Percentiles rank a stretch among this genome's conserved stretches.
These are phyloP conservation scores for Apiotrichum akiyoshidainum DNA, from an alignment of 1,284 basidiomycete genomes.

Conservation along the genomic window DNA sequence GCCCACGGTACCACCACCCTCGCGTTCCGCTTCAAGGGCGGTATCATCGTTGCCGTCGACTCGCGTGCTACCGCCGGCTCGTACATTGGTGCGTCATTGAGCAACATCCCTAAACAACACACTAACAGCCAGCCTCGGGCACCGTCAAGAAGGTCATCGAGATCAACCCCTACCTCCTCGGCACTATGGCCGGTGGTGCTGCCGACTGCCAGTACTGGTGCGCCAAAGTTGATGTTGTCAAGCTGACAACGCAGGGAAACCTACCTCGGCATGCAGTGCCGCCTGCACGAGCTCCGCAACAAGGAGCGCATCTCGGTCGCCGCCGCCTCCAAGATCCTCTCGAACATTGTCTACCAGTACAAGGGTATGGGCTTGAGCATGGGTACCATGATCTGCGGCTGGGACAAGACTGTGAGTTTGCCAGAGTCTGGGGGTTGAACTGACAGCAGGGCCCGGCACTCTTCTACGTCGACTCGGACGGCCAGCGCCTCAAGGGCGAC, in stretches of 20 bases:
- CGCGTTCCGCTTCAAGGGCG: constrained; percentile 94
- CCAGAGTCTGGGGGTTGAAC: neutral
- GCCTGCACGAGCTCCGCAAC: constrained; percentile 94
- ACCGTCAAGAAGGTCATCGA: constrained; percentile 99
- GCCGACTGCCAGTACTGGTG: constrained; percentile 58
- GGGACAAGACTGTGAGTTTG: constrained; percentile 88
- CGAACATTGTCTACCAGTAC: constrained; percentile 96
- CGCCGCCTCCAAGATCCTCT: constrained; percentile 94
- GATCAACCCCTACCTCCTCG: constrained; percentile 97
- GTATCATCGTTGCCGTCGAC: constrained; percentile 97
- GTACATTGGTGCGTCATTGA: constrained; percentile 74
- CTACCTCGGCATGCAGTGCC: constrained; percentile 96
- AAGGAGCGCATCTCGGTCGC: constrained; percentile 97
- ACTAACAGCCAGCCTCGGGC: constrained; percentile 65
- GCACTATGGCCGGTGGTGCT: constrained; percentile 99
- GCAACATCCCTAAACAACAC: neutral
- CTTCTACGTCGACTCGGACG: constrained; percentile 98
- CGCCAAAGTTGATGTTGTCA: constrained; percentile 18
- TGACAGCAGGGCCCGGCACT: constrained; percentile 78
- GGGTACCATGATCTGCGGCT: constrained; percentile 99
- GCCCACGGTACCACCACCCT: constrained; percentile 98
- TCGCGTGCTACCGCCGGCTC: constrained; percentile 95
- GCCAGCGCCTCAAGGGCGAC: constrained; percentile 90
- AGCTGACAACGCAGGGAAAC: constrained; percentile 67
- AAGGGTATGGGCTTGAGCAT: constrained; percentile 99